Percentiles rank a stretch among this genome's conserved stretches.
Evolutionary conservation across 768 basidiomycete species (phyloP).

Genomic region (Lactarius trivialis): DNA sequence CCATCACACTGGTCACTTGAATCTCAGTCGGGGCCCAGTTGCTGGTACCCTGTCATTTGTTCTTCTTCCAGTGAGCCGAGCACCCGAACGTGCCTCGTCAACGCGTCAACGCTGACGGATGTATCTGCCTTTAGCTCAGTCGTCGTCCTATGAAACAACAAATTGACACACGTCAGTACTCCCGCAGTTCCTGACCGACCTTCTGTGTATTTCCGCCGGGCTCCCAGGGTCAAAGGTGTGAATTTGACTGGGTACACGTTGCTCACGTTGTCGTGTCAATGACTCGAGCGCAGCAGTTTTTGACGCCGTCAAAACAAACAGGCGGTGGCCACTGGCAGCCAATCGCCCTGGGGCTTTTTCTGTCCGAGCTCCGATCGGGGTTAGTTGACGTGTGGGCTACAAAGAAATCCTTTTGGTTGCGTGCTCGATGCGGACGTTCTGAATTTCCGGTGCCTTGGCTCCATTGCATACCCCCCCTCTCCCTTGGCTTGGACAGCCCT

Average conservation of each 20-base stretch:
- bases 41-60: background rate
- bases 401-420: background rate
- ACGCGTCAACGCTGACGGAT: background rate
- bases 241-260: no score
- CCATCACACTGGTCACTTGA: background rate
- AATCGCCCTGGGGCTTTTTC: background rate
- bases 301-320: background rate
- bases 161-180: background rate
- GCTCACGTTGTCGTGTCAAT: background rate
- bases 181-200: background rate
- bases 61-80: background rate
- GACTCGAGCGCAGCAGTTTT: background rate
- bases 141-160: background rate
- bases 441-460: constrained; percentile 2
- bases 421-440: background rate
- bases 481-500: background rate
- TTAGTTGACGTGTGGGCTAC: background rate
- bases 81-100: background rate
- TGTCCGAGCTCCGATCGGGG: background rate
- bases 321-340: background rate
- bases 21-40: background rate
- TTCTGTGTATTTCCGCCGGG: background rate
- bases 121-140: background rate
- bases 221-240: background rate
- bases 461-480: background rate